Conservation (phyloP, 2,329 filamentous ascomycete species). For the Lachnellula hyalina region DNA sequence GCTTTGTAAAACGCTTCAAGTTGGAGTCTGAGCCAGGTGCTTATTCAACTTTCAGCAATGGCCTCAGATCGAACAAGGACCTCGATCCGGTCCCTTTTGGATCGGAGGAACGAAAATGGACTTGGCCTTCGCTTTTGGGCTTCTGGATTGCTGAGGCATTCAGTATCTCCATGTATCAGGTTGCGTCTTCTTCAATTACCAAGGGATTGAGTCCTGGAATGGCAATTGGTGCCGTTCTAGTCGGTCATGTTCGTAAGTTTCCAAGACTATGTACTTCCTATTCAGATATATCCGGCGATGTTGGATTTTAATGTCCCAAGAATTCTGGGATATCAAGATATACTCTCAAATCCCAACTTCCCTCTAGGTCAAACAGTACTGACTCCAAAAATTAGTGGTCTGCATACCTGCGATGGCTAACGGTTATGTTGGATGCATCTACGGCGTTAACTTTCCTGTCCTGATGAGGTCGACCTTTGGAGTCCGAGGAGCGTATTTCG, state of each 20-base stretch:
- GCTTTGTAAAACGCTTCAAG: slow-evolving; percentile 12
- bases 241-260: slow-evolving; percentile 46
- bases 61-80: slow-evolving; percentile 18
- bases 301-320: too few relatives aligned
- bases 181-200: slow-evolving; percentile 22
- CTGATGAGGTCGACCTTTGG: slow-evolving; percentile 40
- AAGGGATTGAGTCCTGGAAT: slow-evolving; percentile 24
- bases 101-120: slow-evolving; percentile 21
- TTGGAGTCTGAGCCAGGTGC: slow-evolving; percentile 15
- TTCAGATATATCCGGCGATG: too few relatives aligned
- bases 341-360: too few relatives aligned
- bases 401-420: slow-evolving; percentile 44
- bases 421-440: slow-evolving; percentile 39
- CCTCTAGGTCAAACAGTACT: too few relatives aligned
- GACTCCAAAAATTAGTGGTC: slow-evolving; percentile 33
- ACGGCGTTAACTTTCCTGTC: slow-evolving; percentile 44
- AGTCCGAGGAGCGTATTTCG: slow-evolving; percentile 36
- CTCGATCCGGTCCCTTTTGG: slow-evolving; percentile 24
- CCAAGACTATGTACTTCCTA: too few relatives aligned
- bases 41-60: slow-evolving; percentile 12
- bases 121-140: slow-evolving; percentile 19
- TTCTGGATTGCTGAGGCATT: slow-evolving; percentile 29
- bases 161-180: slow-evolving; percentile 26
- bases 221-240: slow-evolving; percentile 37
- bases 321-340: too few relatives aligned